A percentile compares a stretch with the other conserved stretches of the same genome.
Evolutionary conservation across 352 stramenopile genomes (phyloP).

Genomic region (Thraustochytrium sp.): DNA sequence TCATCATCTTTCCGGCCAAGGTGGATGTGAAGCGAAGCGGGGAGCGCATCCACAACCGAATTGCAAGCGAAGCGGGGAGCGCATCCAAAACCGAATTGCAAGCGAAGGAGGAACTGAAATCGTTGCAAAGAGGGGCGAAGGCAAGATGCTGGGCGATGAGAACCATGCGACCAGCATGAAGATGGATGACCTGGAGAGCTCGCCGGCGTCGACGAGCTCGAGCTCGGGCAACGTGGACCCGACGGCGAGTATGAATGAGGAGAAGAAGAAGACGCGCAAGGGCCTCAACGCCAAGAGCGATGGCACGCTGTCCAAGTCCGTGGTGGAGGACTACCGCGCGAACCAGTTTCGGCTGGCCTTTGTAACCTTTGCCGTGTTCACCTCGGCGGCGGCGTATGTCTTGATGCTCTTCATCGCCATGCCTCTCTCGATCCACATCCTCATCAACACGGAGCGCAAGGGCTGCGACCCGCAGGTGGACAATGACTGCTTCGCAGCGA

Average conservation of each 20-base stretch:
- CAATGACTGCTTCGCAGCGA: slow-evolving; percentile 37
- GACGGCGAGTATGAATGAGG: not conserved
- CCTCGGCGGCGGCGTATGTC: slow-evolving; percentile 23
- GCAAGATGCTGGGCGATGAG: slow-evolving; percentile 10
- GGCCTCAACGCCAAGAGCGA: too few relatives aligned
- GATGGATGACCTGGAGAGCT: not conserved
- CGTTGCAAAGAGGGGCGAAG: too few relatives aligned
- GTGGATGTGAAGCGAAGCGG: too few relatives aligned
- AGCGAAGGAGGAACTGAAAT: too few relatives aligned
- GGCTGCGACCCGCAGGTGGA: slow-evolving; percentile 37
- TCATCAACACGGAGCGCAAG: slow-evolving; percentile 31
- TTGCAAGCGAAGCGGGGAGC: too few relatives aligned
- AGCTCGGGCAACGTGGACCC: too few relatives aligned
- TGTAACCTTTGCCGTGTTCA: slow-evolving; percentile 28
- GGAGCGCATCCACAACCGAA: too few relatives aligned
- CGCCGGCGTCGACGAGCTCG: not conserved
- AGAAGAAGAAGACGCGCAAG: not conserved
- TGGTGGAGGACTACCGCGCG: not conserved
- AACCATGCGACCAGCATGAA: slow-evolving; percentile 1
- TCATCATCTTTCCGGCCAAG: too few relatives aligned
- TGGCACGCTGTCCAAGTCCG: slow-evolving; percentile 2
- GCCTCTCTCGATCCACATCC: slow-evolving; percentile 36
- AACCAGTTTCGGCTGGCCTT: not conserved
- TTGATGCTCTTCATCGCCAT: slow-evolving; percentile 47
- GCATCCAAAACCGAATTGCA: too few relatives aligned